These are phyloP conservation scores for Boeremia lycopersici DNA, from an alignment of 2,329 filamentous ascomycete species.

Conservation along the genomic window DNA sequence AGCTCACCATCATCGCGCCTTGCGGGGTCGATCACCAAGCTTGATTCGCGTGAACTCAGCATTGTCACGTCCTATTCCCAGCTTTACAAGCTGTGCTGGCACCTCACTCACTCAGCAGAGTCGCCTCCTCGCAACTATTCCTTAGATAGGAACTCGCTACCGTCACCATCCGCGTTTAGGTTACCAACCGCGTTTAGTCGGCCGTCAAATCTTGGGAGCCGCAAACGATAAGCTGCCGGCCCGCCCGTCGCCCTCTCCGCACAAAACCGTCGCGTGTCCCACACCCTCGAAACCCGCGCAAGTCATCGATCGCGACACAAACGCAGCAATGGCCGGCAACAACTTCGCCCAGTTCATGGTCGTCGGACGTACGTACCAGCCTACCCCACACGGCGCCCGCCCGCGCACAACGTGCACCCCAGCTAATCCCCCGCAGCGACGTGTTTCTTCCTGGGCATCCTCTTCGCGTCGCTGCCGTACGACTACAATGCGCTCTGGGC, in stretches of 20 bases:
- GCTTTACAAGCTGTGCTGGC: not conserved
- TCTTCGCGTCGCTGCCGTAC: constrained; percentile 96
- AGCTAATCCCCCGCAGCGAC: constrained; percentile 55
- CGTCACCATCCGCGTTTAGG: not conserved
- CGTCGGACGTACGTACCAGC: constrained; percentile 76
- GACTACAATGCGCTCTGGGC: constrained; percentile 90
- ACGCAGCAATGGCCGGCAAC: constrained; percentile 39
- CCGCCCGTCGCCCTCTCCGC: constrained; percentile 23
- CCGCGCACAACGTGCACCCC: not conserved
- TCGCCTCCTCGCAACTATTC: constrained; percentile 26
- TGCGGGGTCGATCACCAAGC: constrained; percentile 10
- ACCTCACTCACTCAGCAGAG: not conserved
- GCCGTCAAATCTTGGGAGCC: constrained; percentile 8
- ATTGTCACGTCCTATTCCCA: not conserved
- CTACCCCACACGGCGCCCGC: not conserved
- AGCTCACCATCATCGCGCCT: constrained; percentile 8
- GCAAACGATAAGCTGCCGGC: constrained; percentile 33
- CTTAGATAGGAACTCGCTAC: constrained; percentile 18
- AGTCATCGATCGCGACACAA: constrained; percentile 8
- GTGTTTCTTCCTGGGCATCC: constrained; percentile 97
- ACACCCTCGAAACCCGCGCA: not conserved
- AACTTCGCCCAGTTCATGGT: constrained; percentile 98
- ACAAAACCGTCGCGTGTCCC: constrained; percentile 14
- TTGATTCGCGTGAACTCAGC: not conserved
- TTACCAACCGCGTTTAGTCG: constrained; percentile 19